phyloP scores from a whole-genome alignment of 2,329 filamentous ascomycete species.

The Amauroascus niger region DNA sequence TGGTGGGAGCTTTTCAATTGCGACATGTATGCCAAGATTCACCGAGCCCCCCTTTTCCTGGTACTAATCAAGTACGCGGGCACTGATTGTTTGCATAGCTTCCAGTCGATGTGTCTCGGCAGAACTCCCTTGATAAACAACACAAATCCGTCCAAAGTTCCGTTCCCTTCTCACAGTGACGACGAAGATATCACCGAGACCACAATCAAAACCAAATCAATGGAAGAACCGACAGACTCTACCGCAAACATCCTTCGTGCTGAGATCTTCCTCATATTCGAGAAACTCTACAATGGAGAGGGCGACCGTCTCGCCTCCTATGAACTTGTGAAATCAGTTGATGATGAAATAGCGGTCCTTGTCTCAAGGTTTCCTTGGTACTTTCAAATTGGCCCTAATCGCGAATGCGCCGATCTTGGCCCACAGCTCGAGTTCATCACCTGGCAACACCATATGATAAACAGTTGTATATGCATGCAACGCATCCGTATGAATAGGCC shows the following conservation, averaged over 20 bases:
- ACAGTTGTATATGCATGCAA: conserved; percentile 23
- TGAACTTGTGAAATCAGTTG: conserved; percentile 19
- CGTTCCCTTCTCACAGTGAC: conserved; percentile 22
- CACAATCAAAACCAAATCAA: conserved; percentile 14
- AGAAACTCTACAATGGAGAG: conserved; percentile 18
- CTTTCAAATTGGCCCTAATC: conserved; percentile 17
- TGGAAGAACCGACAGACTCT: conserved; percentile 20
- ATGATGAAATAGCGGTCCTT: conserved; percentile 19
- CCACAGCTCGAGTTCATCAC: conserved; percentile 18
- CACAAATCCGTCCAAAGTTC: conserved; percentile 19
- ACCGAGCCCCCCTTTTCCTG: neutral
- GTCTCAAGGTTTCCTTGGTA: conserved; percentile 22
- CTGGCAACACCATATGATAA: conserved; percentile 23
- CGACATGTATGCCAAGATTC: conserved; percentile 20
- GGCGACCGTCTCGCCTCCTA: conserved; percentile 18
- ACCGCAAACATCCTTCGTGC: conserved; percentile 20
- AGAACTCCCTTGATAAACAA: conserved; percentile 21
- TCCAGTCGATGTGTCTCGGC: conserved; percentile 24
- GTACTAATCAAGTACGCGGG: neutral
- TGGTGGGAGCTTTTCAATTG: conserved; percentile 23
- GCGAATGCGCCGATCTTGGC: conserved; percentile 13
- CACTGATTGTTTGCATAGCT: conserved; percentile 12
- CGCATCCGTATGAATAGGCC: conserved; percentile 23
- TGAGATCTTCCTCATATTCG: conserved; percentile 19
- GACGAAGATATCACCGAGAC: conserved; percentile 21